Percentiles rank a stretch among this genome's conserved stretches.
Conservation (phyloP, 148 eudicot species). For the Linanthus parryae region DNA sequence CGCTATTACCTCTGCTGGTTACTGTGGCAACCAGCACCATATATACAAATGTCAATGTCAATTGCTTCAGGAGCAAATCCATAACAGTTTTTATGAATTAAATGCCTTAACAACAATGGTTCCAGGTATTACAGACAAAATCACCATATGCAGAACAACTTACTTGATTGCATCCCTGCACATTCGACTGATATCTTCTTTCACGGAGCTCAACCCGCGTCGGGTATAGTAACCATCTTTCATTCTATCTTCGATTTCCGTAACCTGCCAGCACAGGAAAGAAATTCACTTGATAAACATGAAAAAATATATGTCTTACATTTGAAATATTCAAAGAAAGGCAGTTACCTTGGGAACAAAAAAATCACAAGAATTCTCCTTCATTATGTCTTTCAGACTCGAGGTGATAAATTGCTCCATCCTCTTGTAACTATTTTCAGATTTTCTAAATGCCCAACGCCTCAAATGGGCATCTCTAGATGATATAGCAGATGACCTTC, state of each 20-base stretch:
- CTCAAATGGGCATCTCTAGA: conserved; percentile 90
- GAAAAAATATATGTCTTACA: background rate
- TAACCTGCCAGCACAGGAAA: conserved; percentile 43
- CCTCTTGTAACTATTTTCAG: conserved; percentile 69
- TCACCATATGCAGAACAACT: conserved; percentile 2
- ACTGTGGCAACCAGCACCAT: too few species aligned
- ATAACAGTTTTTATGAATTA: too few species aligned
- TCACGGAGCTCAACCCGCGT: conserved; percentile 69
- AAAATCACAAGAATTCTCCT: conserved; percentile 62
- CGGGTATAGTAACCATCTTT: conserved; percentile 79
- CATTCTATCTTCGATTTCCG: conserved; percentile 71
- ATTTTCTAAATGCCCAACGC: conserved; percentile 80
- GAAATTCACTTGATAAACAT: background rate
- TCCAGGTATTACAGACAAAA: background rate
- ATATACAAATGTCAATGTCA: too few species aligned
- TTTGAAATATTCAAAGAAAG: conserved; percentile 4
- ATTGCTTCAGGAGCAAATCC: too few species aligned
- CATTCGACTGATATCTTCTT: conserved; percentile 83
- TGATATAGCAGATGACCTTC: conserved; percentile 72
- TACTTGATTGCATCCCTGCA: conserved; percentile 89
- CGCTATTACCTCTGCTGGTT: too few species aligned
- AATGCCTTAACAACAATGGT: too few species aligned
- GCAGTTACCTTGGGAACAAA: conserved; percentile 70
- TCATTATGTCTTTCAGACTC: conserved; percentile 77
- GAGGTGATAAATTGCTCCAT: conserved; percentile 67